Evolutionary conservation across 805 yeast species (phyloP), one percentile per base, ranked within the genome.

Genomic region (Kuraishia borneana): DNA sequence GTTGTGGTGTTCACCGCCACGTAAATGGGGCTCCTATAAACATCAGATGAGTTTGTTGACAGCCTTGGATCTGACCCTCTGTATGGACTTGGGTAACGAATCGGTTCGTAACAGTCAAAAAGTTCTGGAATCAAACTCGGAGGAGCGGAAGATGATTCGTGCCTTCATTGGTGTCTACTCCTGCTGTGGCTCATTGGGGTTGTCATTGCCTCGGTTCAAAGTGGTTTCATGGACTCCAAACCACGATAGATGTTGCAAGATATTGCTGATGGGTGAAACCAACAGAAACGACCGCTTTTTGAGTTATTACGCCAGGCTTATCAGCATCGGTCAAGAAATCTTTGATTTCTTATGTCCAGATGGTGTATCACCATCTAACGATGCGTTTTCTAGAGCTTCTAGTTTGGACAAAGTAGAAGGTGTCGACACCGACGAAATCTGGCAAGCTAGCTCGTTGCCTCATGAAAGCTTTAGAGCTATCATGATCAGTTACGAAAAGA

Each of bases 1-100:
- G 5, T 43, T 67, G 5, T 71, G 78, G 78, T 63, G 68, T 33
- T 55, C 70, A 3, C 76, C 76, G 1, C 73, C 76, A 5, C 54
- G 60, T 23, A 61, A 59, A 42, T 60, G 68, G 56, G 74, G 73
- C 9, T 67, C 72, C 17, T 71, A 62, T 48, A 68, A 65, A 38
- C 71, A 67, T 45, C 76, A 69, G 43, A 56, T 71, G 49, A 62
- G 65, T 41, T 45, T 69, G 18, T 43, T 71, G 41, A 59, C 61
- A 31, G 70, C 70, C 2, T 53, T 61, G 34, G 60, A 59, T 40
- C 44, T 71, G 21, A 56, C 69, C 3, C 43, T 71, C 21, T 70
- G 76, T 43, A 54, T 70, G n/a, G 75, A 69, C 38, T 46, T 68
- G 25, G 70, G 70, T 36, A 48, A 51, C 42, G 63, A 56, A 35